Evolutionary conservation across 805 yeast genomes (phyloP), one percentile per base, ranked within the genome.

Genomic region (Lachancea meyersii): DNA sequence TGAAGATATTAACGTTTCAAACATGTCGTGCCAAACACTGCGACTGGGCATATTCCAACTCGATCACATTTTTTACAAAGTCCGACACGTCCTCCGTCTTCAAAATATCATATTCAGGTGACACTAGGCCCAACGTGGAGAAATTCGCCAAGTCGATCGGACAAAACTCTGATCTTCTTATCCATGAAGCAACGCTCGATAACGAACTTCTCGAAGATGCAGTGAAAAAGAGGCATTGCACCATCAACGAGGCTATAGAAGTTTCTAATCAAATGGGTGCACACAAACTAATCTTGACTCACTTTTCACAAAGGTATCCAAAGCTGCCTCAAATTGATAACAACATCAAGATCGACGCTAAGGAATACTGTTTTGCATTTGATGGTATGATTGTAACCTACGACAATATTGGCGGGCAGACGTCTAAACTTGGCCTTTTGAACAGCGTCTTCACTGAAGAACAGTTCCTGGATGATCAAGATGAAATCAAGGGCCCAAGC

Each of bases 181-280:
- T 93, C 38, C 99, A 93, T 61, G 99, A 93, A 61, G 89, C 97
- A 0, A 86, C 98, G 0, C 73, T 93, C 48, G 96, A 86, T 44
- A 86, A 87, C 60, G 85, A 75, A 24, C 69, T 87, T 36, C 66
- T 71, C 5, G 79, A 75, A 41, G 97, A 88, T 60, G 98, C 98
- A 0, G 62, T 75, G 21, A 71, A 75, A 26, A 93, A 93, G 59
- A 76, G 78, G 47, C 99, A 93, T 58, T 80, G 95, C 11, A 93
- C 99, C 0, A 77, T 88, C 43, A 75, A 83, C 17, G 97, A 91
- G 57, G 97, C 97, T 0, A 70, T 89, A 22, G 68, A 67, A 13
- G 79, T 88, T 2, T 78, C 86, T 1, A 69, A 74, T 43, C 61
- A 68, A 28, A 91, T 93, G 97, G 64, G 73, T 18, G 87, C 89